Evolutionary conservation across 768 basidiomycete genomes (phyloP), one percentile per base, ranked within the genome.

Genomic region (Hericium erinaceus): DNA sequence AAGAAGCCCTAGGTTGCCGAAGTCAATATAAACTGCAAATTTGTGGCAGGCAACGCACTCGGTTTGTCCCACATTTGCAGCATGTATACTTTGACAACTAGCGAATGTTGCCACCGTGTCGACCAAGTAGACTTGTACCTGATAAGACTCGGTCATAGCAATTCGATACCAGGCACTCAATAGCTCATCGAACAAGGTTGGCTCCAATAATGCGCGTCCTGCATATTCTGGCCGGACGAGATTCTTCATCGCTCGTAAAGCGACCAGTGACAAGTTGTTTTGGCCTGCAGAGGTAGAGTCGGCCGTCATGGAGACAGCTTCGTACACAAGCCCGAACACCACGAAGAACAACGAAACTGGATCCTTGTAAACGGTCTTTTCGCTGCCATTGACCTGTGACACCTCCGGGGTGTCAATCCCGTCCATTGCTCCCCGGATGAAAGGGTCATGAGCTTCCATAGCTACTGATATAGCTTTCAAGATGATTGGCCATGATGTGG

Each of bases 271-370:
- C 24, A 55, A 52, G 1, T 73, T 70, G 51, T 77, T 73, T 6
- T 78, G 79, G 10, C 73, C 63, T 11, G 75, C 66, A 0, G 71
- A 62, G 2, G 75, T 77, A 0, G 82, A 74, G 56, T 90, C 82
- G 0, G 84, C 72, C 2, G 86, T 81, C 0, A 80, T 76, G 0
- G 82, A 81, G 7, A 98, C 73, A 0, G 90, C 85, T 67, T 98
- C 95, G 63, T 89, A 99, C 0, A 95, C 85, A n/a, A 98, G 80
- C 11, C 95, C 95, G 67, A 95, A 98, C 4, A 97, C 67, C 11
- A 91, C 80, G 72, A 86, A 93, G 73, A 98, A 99, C 71, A 91
- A 84, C 11, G 83, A 77, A 0, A 86, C 78, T 2, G 92, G 89
- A 57, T 92, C 89, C 13, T 77, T 73, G 8, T 72, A 65, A 4